Evolutionary conservation across 805 yeast genomes (phyloP).

Genomic region (Debaryomyces maramus): DNA sequence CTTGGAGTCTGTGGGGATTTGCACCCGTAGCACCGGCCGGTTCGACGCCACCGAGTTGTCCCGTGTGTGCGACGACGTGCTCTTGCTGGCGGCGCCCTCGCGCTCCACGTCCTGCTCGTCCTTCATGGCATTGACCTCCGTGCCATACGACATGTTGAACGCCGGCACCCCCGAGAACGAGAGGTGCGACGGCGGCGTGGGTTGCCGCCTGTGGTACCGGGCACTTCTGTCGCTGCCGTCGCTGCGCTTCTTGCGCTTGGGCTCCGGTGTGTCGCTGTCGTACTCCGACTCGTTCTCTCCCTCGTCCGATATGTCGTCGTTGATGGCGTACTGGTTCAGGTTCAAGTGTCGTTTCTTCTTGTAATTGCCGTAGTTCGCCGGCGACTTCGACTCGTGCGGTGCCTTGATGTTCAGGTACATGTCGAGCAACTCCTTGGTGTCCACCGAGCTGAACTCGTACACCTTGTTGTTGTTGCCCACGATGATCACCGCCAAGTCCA

Average conservation of each 20-base stretch:
- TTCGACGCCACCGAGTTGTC: background rate
- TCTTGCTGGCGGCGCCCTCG: slow-evolving; percentile 3
- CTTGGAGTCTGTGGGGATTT: slow-evolving; percentile 56
- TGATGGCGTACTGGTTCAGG: slow-evolving; percentile 11
- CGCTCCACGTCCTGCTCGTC: slow-evolving; percentile 17
- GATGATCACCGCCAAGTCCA: slow-evolving; percentile 87
- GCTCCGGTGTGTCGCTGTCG: slow-evolving; percentile 35
- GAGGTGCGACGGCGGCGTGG: slow-evolving; percentile 17
- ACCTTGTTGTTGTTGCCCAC: slow-evolving; percentile 80
- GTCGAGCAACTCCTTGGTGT: slow-evolving; percentile 40
- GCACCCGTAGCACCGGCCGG: slow-evolving; percentile 63
- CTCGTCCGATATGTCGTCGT: slow-evolving; percentile 18
- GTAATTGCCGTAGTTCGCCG: slow-evolving; percentile 66
- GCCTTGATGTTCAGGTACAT: slow-evolving; percentile 20
- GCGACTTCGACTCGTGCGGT: slow-evolving; percentile 62
- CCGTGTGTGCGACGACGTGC: background rate
- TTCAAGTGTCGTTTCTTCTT: slow-evolving; percentile 34
- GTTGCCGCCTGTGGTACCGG: background rate
- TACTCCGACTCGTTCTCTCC: slow-evolving; percentile 33
- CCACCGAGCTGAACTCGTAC: slow-evolving; percentile 79
- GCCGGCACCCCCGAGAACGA: slow-evolving; percentile 19
- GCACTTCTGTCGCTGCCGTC: slow-evolving; percentile 4
- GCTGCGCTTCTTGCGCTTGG: slow-evolving; percentile 28
- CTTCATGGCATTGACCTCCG: slow-evolving; percentile 8
- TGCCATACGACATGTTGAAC: slow-evolving; percentile 9